Percentiles rank a stretch among this genome's conserved stretches.
Evolutionary conservation across 2,329 filamentous ascomycete genomes (phyloP).

Genomic region (Diaporthe caulivora): DNA sequence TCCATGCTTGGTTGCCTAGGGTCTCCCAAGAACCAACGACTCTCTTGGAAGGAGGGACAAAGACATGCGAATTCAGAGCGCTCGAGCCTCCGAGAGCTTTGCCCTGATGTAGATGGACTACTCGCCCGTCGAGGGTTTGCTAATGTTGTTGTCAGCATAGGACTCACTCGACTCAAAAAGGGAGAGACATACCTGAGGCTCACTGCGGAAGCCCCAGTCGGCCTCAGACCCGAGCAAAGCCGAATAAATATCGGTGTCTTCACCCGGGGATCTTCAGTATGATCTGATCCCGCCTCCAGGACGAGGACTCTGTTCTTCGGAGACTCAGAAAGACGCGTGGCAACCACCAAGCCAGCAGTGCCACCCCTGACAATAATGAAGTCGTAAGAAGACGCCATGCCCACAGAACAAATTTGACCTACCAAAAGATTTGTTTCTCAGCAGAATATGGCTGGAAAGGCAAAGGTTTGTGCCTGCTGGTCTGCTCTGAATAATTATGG

Average conservation of each 20-base stretch:
- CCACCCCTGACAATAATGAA: constrained; percentile 64
- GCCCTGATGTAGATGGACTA: constrained; percentile 49
- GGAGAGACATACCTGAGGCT: constrained; percentile 20
- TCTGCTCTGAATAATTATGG: not conserved
- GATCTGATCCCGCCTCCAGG: constrained; percentile 54
- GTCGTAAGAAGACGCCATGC: constrained; percentile 45
- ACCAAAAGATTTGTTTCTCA: no score
- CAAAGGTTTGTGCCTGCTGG: no score
- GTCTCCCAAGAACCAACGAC: constrained; percentile 46
- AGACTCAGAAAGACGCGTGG: constrained; percentile 55
- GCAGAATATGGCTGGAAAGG: not conserved
- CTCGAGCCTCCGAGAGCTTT: constrained; percentile 50
- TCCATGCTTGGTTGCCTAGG: constrained; percentile 47
- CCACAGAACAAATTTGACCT: no score
- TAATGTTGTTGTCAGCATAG: not conserved
- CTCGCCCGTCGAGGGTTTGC: constrained; percentile 45
- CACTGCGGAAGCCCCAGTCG: constrained; percentile 28
- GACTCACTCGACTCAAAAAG: accelerated
- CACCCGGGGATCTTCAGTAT: constrained; percentile 47
- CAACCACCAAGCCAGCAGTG: constrained; percentile 60
- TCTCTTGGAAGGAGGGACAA: constrained; percentile 37
- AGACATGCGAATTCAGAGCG: constrained; percentile 45
- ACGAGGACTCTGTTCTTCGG: constrained; percentile 52
- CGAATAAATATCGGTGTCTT: constrained; percentile 33
- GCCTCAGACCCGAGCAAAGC: constrained; percentile 29